Base-by-base conservation (phyloP, 1,284 basidiomycete genomes). In the Ceratobasidium papillatum region DNA sequence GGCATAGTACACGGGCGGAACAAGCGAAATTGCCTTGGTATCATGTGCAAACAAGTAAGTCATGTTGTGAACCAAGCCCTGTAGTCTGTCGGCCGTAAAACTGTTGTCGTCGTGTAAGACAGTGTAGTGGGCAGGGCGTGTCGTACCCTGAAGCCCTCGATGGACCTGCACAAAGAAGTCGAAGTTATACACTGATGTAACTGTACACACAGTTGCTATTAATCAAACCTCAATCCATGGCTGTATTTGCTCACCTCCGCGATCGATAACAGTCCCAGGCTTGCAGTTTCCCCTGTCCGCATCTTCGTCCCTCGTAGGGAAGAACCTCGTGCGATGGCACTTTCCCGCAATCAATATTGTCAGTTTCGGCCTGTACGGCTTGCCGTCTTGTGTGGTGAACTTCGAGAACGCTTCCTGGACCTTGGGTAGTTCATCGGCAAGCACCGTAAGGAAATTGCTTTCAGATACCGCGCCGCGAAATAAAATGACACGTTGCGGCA, bases 121-220 rank as follows among this genome's bases (percentile, higher is more conserved):
- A 77, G 87, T 90, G 81, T 93, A 93, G 78, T 93, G 92, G 0
- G 91, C 93, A 0, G 91, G 91, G 4, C 86, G 84, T 1, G 90
- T 88, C 17, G 87, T 91, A 4, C 77, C 77, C 79, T 92, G 88
- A 5, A 93, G 81, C 0, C 91, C 89, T 0, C 86, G 84, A 78
- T 92, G 91, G 0, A 92, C 88, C 84, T 93, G 92, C 0, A 93
- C 82, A 83, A 90, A 93, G 82, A 93, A 93, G 79, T 93, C 92
- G 77, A 90, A 92, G 63, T 91, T 86, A 78, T 91, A 93, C 5
- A 91, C 86, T 0, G 89, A 85, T 0, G 91, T 92, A 30, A 91
- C 85, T 69, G 22, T 63, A 8, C 49, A 71, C 19, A 17, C 7
- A 47, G 19, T 47, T 47, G 22, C n/a, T 54, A 22, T 76, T 47